Evolutionary conservation across 352 stramenopile species (phyloP).

Genomic region (Pythium sp.): DNA sequence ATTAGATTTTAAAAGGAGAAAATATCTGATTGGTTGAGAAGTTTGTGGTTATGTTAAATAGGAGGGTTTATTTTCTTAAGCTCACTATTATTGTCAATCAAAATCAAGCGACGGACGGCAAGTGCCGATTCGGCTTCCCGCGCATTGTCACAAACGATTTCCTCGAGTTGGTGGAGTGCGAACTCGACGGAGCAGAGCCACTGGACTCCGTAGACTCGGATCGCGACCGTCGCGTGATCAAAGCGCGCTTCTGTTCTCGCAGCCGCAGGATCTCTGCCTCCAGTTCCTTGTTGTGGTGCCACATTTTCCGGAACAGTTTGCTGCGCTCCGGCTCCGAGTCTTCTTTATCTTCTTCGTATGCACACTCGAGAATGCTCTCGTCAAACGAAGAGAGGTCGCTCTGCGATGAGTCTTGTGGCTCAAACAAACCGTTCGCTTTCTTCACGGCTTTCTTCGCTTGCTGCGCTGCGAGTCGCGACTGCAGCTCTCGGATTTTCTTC

Average conservation of each 20-base stretch:
- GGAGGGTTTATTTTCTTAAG: background rate
- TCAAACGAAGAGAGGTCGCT: constrained; percentile 19
- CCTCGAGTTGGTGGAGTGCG: background rate
- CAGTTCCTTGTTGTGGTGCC: constrained; percentile 42
- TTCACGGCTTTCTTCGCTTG: constrained; percentile 15
- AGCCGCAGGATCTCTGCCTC: constrained; percentile 48
- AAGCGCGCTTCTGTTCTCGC: constrained; percentile 26
- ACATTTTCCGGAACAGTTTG: constrained; percentile 52
- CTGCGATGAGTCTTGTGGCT: constrained; percentile 13
- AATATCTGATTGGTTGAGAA: no score
- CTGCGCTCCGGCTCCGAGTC: constrained; percentile 32
- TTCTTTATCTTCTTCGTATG: constrained; percentile 17
- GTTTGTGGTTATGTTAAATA: constrained; percentile 10
- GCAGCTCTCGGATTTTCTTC: constrained; percentile 53
- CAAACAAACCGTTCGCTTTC: background rate
- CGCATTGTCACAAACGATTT: background rate
- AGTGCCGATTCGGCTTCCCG: background rate
- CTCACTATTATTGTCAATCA: background rate
- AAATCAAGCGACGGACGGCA: background rate
- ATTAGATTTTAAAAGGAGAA: no score
- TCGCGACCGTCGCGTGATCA: constrained; percentile 7
- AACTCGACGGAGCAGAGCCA: background rate
- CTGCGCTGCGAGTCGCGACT: constrained; percentile 35
- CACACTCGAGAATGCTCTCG: constrained; percentile 23
- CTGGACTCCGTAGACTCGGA: constrained; percentile 1